phyloP scores from a whole-genome alignment of 495 filamentous ascomycete species.

The Amorphotheca resinae region DNA sequence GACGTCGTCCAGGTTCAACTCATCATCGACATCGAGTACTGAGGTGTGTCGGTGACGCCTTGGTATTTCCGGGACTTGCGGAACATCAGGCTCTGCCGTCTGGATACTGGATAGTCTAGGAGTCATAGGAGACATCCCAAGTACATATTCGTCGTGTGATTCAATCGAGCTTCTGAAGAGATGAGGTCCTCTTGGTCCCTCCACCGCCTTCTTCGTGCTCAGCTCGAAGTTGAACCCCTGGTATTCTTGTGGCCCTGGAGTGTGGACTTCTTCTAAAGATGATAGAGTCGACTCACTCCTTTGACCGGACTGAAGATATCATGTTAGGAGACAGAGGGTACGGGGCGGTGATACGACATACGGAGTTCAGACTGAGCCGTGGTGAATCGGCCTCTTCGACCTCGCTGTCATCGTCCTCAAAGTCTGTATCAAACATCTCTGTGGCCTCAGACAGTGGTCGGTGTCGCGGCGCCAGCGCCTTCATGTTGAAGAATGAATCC shows the following conservation, averaged over 20 bases:
- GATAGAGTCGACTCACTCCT: slow-evolving; percentile 63
- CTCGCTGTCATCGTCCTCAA: slow-evolving; percentile 50
- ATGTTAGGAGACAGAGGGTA: background rate
- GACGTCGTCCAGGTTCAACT: slow-evolving; percentile 45
- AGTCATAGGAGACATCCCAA: slow-evolving; percentile 53
- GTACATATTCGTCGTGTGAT: slow-evolving; percentile 44
- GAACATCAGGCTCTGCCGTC: slow-evolving; percentile 15
- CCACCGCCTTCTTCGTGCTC: slow-evolving; percentile 43
- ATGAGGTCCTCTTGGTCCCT: slow-evolving; percentile 77
- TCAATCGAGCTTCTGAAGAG: slow-evolving; percentile 58
- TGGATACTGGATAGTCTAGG: slow-evolving; percentile 24
- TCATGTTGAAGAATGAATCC: slow-evolving; percentile 37
- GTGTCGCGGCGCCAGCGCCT: slow-evolving; percentile 29
- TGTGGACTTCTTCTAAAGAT: slow-evolving; percentile 61
- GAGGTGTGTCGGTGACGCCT: slow-evolving; percentile 24
- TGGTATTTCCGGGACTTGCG: slow-evolving; percentile 15
- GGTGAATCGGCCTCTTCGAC: slow-evolving; percentile 43
- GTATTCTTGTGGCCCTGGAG: slow-evolving; percentile 34
- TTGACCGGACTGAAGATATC: slow-evolving; percentile 37
- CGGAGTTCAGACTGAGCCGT: slow-evolving; percentile 52
- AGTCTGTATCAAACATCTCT: slow-evolving; percentile 65
- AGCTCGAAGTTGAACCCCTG: slow-evolving; percentile 34
- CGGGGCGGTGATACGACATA: slow-evolving; percentile 27
- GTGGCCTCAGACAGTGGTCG: slow-evolving; percentile 54
- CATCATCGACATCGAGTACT: slow-evolving; percentile 30